Conservation (phyloP, 805 yeast species). For the Spathaspora arborariae region DNA sequence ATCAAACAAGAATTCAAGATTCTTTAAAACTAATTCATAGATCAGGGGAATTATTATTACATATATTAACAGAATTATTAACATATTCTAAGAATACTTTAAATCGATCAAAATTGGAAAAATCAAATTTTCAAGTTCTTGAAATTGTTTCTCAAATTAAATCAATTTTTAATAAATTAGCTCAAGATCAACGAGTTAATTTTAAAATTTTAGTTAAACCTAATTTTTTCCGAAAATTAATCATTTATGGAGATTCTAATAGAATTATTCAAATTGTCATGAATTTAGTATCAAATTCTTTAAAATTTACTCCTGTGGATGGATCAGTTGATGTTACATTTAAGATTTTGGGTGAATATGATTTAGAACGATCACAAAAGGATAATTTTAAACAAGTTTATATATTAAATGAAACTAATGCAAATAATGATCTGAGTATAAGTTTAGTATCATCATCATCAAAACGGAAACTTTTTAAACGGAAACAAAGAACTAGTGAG, state of each 20-base stretch:
- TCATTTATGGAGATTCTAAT: constrained; percentile 83
- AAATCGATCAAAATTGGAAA: constrained; percentile 78
- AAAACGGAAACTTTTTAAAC: not conserved
- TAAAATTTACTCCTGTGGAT: constrained; percentile 89
- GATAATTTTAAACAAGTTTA: constrained; percentile 44
- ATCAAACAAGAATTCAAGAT: constrained; percentile 61
- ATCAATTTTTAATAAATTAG: constrained; percentile 79
- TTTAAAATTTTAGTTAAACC: constrained; percentile 64
- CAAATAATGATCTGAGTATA: not conserved
- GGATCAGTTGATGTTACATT: constrained; percentile 71
- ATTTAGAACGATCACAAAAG: constrained; percentile 41
- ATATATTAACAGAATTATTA: constrained; percentile 83
- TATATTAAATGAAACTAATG: constrained; percentile 21
- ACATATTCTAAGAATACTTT: constrained; percentile 91
- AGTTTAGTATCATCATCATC: not conserved
- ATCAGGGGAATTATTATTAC: constrained; percentile 86
- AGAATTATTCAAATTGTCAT: constrained; percentile 87
- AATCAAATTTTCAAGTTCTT: constrained; percentile 69
- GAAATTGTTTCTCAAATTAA: constrained; percentile 84
- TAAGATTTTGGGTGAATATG: constrained; percentile 68
- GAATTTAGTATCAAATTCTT: constrained; percentile 86
- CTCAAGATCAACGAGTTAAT: constrained; percentile 71
- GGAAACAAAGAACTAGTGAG: not conserved
- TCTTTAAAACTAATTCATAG: constrained; percentile 80
- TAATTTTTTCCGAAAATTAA: constrained; percentile 53